A percentile compares a stretch with the other conserved stretches of the same genome.
Conservation (phyloP, 345 rosid genomes). For the Orychophragmus violaceus region DNA sequence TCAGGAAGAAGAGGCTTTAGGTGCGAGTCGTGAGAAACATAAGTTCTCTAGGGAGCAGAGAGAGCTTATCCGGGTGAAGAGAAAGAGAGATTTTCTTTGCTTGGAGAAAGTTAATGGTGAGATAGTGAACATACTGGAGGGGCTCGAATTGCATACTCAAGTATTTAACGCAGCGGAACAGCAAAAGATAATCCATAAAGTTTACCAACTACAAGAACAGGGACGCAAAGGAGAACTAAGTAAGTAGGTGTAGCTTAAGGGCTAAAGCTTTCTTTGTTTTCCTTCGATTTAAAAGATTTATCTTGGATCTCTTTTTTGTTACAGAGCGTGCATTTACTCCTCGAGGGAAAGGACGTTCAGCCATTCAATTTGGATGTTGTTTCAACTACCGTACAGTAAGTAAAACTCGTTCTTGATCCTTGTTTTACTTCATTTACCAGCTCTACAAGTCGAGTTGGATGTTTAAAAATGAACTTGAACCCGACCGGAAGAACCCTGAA, state of each 20-base stretch:
- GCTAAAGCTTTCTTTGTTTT: background rate
- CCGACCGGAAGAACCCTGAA: too few relatives aligned
- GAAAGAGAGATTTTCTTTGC: conserved; percentile 42
- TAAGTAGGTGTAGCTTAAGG: conserved; percentile 12
- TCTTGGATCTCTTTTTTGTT: background rate
- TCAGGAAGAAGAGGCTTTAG: conserved; percentile 27
- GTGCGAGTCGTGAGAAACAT: conserved; percentile 32
- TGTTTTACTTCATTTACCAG: background rate
- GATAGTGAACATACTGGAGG: conserved; percentile 36
- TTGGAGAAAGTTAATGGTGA: conserved; percentile 37
- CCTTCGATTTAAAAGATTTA: background rate
- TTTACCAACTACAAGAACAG: conserved; percentile 33
- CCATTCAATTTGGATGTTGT: conserved; percentile 56
- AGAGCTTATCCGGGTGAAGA: conserved; percentile 35
- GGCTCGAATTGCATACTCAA: conserved; percentile 44
- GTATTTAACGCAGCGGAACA: conserved; percentile 46
- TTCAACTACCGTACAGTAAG: conserved; percentile 44
- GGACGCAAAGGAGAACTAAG: conserved; percentile 38
- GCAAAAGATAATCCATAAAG: conserved; percentile 39
- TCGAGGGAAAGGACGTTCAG: conserved; percentile 52
- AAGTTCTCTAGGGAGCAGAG: conserved; percentile 49
- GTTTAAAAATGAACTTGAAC: too few relatives aligned
- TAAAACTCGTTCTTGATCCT: background rate
- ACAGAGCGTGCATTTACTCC: conserved; percentile 45
- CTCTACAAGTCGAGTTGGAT: too few relatives aligned